phyloP scores from a whole-genome alignment of 1,284 basidiomycete species.

The Ustilago loliicola region DNA sequence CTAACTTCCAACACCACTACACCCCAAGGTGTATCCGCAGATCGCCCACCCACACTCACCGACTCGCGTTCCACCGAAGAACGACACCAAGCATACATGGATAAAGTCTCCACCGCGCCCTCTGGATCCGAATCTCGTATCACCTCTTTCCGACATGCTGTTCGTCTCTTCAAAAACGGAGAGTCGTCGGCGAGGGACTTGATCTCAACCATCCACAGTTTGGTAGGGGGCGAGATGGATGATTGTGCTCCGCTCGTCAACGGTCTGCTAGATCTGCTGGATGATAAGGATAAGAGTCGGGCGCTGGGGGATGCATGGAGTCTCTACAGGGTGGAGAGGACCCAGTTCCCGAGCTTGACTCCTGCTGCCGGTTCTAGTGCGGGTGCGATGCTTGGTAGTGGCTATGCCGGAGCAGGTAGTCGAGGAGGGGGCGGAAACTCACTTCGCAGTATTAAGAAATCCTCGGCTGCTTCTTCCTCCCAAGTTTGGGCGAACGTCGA shows the following conservation, averaged over 20 bases:
- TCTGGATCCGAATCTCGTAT: constrained; percentile 78
- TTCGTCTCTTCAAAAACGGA: constrained; percentile 82
- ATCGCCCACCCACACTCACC: constrained; percentile 73
- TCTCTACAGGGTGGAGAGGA: constrained; percentile 83
- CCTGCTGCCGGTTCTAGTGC: neutral
- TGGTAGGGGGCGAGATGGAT: constrained; percentile 76
- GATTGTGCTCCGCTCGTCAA: constrained; percentile 77
- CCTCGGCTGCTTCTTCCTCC: constrained; percentile 75
- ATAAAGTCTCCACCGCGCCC: constrained; percentile 79
- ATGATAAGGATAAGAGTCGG: constrained; percentile 83
- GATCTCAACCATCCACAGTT: constrained; percentile 86
- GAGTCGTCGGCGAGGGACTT: constrained; percentile 87
- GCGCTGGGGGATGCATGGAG: constrained; percentile 84
- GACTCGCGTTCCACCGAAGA: constrained; percentile 72
- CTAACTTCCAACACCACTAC: constrained; percentile 39
- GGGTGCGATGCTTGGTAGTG: constrained; percentile 1
- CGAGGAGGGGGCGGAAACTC: constrained; percentile 77
- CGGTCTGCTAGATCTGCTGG: constrained; percentile 74
- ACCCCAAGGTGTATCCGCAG: constrained; percentile 36
- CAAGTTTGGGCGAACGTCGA: constrained; percentile 89
- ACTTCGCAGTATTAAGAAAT: constrained; percentile 84
- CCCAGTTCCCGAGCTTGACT: constrained; percentile 61
- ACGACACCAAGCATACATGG: constrained; percentile 79
- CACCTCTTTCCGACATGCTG: constrained; percentile 82
- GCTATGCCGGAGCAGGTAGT: constrained; percentile 24